Percentiles rank a stretch among this genome's conserved stretches.
These are phyloP conservation scores for Podaxis rugospora DNA, from an alignment of 768 basidiomycete genomes.

Conservation along the genomic window DNA sequence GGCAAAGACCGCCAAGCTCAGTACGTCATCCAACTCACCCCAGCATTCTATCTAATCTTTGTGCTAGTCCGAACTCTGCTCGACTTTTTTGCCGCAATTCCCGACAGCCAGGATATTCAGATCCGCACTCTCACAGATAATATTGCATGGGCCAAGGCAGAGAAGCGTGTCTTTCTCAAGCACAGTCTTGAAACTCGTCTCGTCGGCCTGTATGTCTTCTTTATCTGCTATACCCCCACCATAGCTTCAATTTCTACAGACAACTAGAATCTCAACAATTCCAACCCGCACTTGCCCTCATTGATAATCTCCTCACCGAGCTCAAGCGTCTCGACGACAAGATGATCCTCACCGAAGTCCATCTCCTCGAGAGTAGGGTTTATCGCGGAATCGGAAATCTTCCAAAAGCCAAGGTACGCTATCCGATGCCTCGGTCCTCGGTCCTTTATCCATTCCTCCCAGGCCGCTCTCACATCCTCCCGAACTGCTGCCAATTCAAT, in stretches of 20 bases:
- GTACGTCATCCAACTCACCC: constrained; percentile 36
- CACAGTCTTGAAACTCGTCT: constrained; percentile 91
- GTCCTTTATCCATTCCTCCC: constrained; percentile 16
- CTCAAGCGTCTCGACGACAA: constrained; percentile 95
- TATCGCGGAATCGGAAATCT: constrained; percentile 88
- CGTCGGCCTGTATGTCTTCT: constrained; percentile 53
- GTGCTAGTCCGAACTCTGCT: constrained; percentile 84
- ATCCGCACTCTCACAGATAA: constrained; percentile 86
- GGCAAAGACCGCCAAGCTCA: constrained; percentile 95
- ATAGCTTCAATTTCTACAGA: constrained; percentile 28
- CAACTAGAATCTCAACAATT: constrained; percentile 74
- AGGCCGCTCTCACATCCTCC: constrained; percentile 87
- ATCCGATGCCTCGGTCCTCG: not conserved
- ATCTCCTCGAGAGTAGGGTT: constrained; percentile 88
- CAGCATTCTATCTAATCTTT: not conserved
- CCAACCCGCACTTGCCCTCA: constrained; percentile 74
- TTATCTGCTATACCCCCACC: not conserved
- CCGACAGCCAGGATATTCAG: constrained; percentile 69
- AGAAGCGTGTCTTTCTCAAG: constrained; percentile 94
- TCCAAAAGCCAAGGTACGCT: constrained; percentile 77
- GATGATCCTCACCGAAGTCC: constrained; percentile 95
- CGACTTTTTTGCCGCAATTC: constrained; percentile 80
- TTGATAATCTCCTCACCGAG: constrained; percentile 86
- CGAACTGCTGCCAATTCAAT: constrained; percentile 94
- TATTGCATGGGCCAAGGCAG: constrained; percentile 85